These are phyloP conservation scores for Tolypocladium inflatum DNA, from an alignment of 2,329 filamentous ascomycete genomes.

Conservation along the genomic window DNA sequence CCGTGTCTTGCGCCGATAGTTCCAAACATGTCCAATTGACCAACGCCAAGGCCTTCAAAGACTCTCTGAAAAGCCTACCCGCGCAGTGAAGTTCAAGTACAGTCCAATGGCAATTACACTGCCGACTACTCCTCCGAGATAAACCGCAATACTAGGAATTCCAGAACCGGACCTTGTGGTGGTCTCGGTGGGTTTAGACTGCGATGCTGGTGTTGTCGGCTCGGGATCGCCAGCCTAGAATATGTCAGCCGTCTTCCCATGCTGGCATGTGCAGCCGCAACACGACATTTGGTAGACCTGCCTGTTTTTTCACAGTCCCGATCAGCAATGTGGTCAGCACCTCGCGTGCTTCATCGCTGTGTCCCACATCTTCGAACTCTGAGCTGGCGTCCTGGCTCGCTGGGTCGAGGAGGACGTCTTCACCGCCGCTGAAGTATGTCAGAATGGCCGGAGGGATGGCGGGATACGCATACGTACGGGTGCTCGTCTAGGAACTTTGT, in stretches of 20 bases:
- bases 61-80: not conserved
- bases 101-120: not conserved
- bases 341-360: not conserved
- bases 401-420: not conserved
- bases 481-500: not conserved
- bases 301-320: not conserved
- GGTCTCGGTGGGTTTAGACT: not conserved
- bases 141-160: not conserved
- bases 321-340: not conserved
- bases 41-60: not conserved
- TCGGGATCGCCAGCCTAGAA: not conserved
- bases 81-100: not conserved
- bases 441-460: not conserved
- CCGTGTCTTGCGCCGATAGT: not conserved
- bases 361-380: not conserved
- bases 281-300: not conserved
- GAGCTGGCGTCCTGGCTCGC: not conserved
- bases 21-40: not conserved
- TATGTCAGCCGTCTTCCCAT: not conserved
- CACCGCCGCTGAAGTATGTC: not conserved
- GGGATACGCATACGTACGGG: not conserved
- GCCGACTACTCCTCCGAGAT: not conserved
- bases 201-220: not conserved
- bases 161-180: not conserved
- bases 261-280: not conserved